A percentile compares a stretch with the other conserved stretches of the same genome.
Conservation (phyloP, 2,329 filamentous ascomycete genomes). For the Fusarium redolens region DNA sequence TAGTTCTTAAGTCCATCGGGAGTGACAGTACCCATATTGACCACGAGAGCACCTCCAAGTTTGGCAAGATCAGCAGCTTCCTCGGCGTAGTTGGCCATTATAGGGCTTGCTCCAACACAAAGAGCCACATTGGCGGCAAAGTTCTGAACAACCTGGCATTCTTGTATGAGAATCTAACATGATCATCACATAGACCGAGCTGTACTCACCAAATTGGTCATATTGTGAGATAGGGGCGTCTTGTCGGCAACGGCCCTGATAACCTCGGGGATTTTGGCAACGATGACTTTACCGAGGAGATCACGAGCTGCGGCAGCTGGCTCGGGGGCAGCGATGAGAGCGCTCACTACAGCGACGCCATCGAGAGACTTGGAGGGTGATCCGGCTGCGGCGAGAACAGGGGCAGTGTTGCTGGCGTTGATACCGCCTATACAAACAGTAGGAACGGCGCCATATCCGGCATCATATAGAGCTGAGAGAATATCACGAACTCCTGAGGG, state of each 20-base stretch:
- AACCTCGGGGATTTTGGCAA: slow-evolving; percentile 63
- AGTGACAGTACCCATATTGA: slow-evolving; percentile 96
- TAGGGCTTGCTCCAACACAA: slow-evolving; percentile 85
- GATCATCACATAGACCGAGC: background rate
- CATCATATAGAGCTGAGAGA: slow-evolving; percentile 65
- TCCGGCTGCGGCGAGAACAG: slow-evolving; percentile 77
- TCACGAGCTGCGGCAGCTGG: slow-evolving; percentile 71
- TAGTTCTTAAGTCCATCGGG: slow-evolving; percentile 79
- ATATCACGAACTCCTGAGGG: slow-evolving; percentile 66
- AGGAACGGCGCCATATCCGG: slow-evolving; percentile 59
- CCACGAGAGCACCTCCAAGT: slow-evolving; percentile 81
- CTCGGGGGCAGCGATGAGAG: slow-evolving; percentile 79
- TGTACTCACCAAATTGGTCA: slow-evolving; percentile 82
- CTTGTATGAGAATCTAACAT: background rate
- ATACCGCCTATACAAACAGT: slow-evolving; percentile 92
- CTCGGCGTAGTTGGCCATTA: slow-evolving; percentile 89
- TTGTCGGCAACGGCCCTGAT: slow-evolving; percentile 70
- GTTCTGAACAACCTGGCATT: slow-evolving; percentile 79
- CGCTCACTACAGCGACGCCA: slow-evolving; percentile 90
- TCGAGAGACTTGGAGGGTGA: slow-evolving; percentile 70
- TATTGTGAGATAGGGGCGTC: slow-evolving; percentile 89
- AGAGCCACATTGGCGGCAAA: slow-evolving; percentile 92
- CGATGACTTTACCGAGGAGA: slow-evolving; percentile 59
- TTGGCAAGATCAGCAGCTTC: slow-evolving; percentile 85
- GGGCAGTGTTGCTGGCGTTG: slow-evolving; percentile 78